phyloP scores from a whole-genome alignment of 495 filamentous ascomycete genomes.

The Lineolata rhizophorae region DNA sequence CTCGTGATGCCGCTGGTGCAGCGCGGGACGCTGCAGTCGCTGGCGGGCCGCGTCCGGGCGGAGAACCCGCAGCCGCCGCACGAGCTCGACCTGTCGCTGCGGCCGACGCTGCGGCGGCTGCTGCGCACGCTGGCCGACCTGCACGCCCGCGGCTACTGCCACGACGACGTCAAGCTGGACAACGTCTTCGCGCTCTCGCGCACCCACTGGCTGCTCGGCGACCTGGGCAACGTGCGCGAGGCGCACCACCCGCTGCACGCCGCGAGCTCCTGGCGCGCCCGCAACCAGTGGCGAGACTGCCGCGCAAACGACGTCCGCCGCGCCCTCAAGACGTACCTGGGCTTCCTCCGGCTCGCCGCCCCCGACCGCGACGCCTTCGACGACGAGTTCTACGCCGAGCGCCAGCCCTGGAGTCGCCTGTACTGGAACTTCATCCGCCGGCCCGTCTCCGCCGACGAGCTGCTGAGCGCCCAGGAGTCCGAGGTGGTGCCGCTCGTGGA shows the following conservation, averaged over 20 bases:
- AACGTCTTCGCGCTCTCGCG: conserved; percentile 9
- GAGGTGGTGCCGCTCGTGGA: neutral
- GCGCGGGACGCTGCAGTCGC: conserved; percentile 3
- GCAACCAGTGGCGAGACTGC: conserved; percentile 5
- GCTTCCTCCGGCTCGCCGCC: conserved; percentile 1
- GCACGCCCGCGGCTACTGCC: conserved; percentile 6
- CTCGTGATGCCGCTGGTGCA: conserved; percentile 3
- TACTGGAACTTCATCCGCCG: conserved; percentile 4
- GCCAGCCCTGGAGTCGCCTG: conserved; percentile 2
- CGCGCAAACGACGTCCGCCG: conserved; percentile 5
- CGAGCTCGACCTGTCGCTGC: conserved; percentile 2
- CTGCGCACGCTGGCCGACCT: conserved; percentile 1
- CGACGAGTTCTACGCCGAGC: conserved; percentile 1
- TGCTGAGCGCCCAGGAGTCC: neutral
- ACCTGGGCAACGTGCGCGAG: conserved; percentile 13
- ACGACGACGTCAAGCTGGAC: conserved; percentile 14
- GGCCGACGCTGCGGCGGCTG: conserved; percentile 4
- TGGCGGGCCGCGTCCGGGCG: neutral
- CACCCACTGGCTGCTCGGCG: conserved; percentile 9
- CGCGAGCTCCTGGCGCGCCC: conserved; percentile 1
- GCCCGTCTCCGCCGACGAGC: neutral
- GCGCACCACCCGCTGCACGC: conserved; percentile 7
- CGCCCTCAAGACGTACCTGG: conserved; percentile 6
- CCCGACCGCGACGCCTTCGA: conserved; percentile 3
- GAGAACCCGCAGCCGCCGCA: too few species aligned